phyloP scores from a whole-genome alignment of 2,329 filamentous ascomycete species.

The Hirsutella minnesotensis region DNA sequence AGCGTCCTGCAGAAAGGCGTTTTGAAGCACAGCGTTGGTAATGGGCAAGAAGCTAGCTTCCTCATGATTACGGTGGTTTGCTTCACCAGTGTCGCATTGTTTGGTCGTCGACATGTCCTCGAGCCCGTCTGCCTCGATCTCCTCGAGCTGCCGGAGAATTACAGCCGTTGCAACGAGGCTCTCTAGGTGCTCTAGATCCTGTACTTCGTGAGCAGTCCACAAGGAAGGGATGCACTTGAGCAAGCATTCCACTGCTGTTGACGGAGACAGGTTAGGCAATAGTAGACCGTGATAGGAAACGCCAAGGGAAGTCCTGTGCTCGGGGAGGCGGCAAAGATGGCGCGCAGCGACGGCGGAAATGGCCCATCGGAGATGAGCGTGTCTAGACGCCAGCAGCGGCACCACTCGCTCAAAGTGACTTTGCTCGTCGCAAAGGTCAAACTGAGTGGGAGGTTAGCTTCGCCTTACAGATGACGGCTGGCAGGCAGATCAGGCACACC shows the following conservation, averaged over 20 bases:
- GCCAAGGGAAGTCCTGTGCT: conserved; percentile 22
- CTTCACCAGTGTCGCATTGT: neutral
- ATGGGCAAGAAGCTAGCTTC: conserved; percentile 28
- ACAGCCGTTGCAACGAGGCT: conserved; percentile 28
- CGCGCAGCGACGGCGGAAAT: conserved; percentile 27
- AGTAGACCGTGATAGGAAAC: conserved; percentile 24
- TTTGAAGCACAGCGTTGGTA: conserved; percentile 25
- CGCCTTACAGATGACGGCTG: too few species aligned
- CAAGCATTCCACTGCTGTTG: conserved; percentile 28
- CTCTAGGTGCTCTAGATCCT: conserved; percentile 27
- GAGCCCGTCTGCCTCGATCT: conserved; percentile 28
- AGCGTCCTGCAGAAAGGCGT: conserved; percentile 21
- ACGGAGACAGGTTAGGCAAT: conserved; percentile 19
- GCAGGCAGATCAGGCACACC: too few species aligned
- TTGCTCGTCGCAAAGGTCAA: conserved; percentile 27
- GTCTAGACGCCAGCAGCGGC: conserved; percentile 19
- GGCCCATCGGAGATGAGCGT: conserved; percentile 24
- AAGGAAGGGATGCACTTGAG: conserved; percentile 26
- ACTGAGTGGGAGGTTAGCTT: conserved; percentile 19
- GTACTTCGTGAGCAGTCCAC: conserved; percentile 21
- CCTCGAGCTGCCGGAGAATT: conserved; percentile 27
- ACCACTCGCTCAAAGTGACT: conserved; percentile 27
- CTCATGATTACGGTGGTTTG: neutral
- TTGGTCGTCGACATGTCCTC: conserved; percentile 7
- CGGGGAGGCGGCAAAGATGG: conserved; percentile 24